phyloP scores from a whole-genome alignment of 805 yeast genomes.

The Nakazawaea ishiwadae region DNA sequence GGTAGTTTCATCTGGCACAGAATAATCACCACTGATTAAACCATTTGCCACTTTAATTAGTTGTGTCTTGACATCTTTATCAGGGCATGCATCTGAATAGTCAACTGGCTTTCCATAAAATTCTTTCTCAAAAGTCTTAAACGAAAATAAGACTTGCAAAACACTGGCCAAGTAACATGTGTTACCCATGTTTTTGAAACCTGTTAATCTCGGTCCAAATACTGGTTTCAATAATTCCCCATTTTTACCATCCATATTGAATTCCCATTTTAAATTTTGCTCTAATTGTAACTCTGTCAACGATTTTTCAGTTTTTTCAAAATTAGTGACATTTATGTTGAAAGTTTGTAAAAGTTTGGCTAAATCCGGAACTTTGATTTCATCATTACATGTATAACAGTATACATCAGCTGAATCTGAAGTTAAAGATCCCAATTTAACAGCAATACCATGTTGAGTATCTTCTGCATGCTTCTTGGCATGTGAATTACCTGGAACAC shows the following conservation, averaged over 20 bases:
- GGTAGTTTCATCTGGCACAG: slow-evolving; percentile 46
- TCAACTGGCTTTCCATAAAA: slow-evolving; percentile 25
- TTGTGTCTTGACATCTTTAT: slow-evolving; percentile 67
- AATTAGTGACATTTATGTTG: slow-evolving; percentile 59
- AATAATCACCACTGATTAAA: slow-evolving; percentile 65
- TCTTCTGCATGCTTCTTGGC: slow-evolving; percentile 68
- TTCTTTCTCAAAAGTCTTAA: slow-evolving; percentile 35
- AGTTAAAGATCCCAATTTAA: slow-evolving; percentile 85
- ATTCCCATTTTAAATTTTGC: slow-evolving; percentile 92
- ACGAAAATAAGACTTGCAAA: slow-evolving; percentile 61
- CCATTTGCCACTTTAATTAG: slow-evolving; percentile 79
- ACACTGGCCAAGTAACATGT: slow-evolving; percentile 87
- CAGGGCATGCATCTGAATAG: slow-evolving; percentile 38
- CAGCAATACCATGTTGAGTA: slow-evolving; percentile 70
- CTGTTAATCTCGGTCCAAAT: slow-evolving; percentile 75
- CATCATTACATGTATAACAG: slow-evolving; percentile 88
- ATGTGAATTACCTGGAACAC: slow-evolving; percentile 90
- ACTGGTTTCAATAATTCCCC: slow-evolving; percentile 65
- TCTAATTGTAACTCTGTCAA: slow-evolving; percentile 87
- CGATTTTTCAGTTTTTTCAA: slow-evolving; percentile 77
- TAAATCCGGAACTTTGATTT: slow-evolving; percentile 67
- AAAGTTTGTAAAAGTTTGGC: slow-evolving; percentile 44
- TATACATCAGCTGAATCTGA: slow-evolving; percentile 78
- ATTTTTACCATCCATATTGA: slow-evolving; percentile 66
- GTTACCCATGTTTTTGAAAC: slow-evolving; percentile 86